Evolutionary conservation across 2,329 filamentous ascomycete genomes (phyloP).

Genomic region (Sordariomycetes sp.): DNA sequence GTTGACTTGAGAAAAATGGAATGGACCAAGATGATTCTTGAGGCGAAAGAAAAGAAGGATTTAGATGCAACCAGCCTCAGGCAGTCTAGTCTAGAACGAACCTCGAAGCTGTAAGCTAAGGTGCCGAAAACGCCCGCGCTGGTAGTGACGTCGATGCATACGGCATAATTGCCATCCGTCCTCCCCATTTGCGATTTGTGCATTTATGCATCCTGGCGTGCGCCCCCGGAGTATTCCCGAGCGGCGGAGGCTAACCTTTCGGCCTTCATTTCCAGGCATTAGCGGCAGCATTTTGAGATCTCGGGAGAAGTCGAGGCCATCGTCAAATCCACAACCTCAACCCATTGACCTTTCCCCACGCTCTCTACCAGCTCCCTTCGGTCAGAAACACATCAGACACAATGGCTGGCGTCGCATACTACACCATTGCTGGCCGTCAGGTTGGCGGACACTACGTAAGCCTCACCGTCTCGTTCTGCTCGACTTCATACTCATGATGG

Average conservation of each 20-base stretch:
- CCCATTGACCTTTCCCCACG: constrained; percentile 19
- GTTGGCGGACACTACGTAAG: constrained; percentile 53
- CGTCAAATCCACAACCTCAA: constrained; percentile 5
- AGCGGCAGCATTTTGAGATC: constrained; percentile 5
- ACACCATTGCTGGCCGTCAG: constrained; percentile 49
- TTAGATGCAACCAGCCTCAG: too few relatives aligned
- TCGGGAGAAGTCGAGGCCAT: neutral
- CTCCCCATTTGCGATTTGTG: too few relatives aligned
- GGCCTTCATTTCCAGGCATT: constrained; percentile 6
- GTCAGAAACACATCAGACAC: constrained; percentile 10
- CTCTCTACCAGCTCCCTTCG: constrained; percentile 28
- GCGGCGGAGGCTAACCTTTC: constrained; percentile 4
- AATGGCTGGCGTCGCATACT: constrained; percentile 32
- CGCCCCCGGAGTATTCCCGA: neutral
- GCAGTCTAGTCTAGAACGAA: neutral
- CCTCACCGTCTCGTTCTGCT: constrained; percentile 10
- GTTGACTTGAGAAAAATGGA: too few relatives aligned
- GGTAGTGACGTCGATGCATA: neutral
- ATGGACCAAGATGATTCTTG: neutral
- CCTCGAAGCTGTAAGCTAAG: too few relatives aligned
- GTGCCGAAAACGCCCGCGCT: neutral
- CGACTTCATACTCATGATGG: constrained; percentile 1
- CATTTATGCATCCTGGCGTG: too few relatives aligned
- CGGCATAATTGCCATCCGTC: too few relatives aligned
- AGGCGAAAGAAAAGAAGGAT: neutral